These are phyloP conservation scores for Elsinoe perseae DNA, from an alignment of 2,329 filamentous ascomycete genomes.

Conservation along the genomic window DNA sequence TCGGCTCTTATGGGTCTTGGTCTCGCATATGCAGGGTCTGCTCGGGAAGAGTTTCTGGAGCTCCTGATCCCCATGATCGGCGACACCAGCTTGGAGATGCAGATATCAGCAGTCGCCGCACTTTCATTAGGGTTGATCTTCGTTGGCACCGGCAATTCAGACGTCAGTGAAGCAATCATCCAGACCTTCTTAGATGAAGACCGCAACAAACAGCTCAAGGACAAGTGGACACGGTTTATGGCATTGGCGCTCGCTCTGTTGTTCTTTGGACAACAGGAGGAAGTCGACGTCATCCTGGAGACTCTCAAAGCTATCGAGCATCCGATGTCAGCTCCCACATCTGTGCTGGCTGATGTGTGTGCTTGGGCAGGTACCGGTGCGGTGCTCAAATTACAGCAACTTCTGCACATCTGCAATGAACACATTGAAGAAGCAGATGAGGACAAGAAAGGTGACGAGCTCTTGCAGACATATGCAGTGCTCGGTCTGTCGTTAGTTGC, in stretches of 20 bases:
- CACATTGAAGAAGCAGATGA: slow-evolving; percentile 82
- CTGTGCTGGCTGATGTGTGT: slow-evolving; percentile 89
- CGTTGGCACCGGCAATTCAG: slow-evolving; percentile 83
- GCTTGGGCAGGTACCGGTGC: slow-evolving; percentile 97
- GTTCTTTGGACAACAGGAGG: slow-evolving; percentile 94
- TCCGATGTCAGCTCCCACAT: slow-evolving; percentile 92
- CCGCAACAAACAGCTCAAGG: slow-evolving; percentile 78
- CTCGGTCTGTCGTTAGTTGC: slow-evolving; percentile 88
- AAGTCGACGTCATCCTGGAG: slow-evolving; percentile 96
- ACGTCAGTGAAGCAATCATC: slow-evolving; percentile 86
- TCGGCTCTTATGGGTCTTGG: slow-evolving; percentile 94
- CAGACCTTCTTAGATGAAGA: slow-evolving; percentile 92
- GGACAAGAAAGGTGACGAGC: slow-evolving; percentile 82
- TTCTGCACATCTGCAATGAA: slow-evolving; percentile 96
- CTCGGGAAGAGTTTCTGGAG: slow-evolving; percentile 82
- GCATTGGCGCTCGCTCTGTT: slow-evolving; percentile 85
- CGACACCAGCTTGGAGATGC: slow-evolving; percentile 81
- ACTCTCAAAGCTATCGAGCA: slow-evolving; percentile 95
- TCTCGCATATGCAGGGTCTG: slow-evolving; percentile 86
- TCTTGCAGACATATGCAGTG: slow-evolving; percentile 92
- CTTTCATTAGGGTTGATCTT: slow-evolving; percentile 84
- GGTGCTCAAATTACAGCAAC: slow-evolving; percentile 92
- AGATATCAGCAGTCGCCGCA: slow-evolving; percentile 92
- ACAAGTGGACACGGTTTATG: slow-evolving; percentile 98
- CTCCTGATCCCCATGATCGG: slow-evolving; percentile 77